These are phyloP conservation scores for Anthoceros angustus DNA, from an alignment of 225 moss, liverwort and hornwort genomes.

Conservation along the genomic window DNA sequence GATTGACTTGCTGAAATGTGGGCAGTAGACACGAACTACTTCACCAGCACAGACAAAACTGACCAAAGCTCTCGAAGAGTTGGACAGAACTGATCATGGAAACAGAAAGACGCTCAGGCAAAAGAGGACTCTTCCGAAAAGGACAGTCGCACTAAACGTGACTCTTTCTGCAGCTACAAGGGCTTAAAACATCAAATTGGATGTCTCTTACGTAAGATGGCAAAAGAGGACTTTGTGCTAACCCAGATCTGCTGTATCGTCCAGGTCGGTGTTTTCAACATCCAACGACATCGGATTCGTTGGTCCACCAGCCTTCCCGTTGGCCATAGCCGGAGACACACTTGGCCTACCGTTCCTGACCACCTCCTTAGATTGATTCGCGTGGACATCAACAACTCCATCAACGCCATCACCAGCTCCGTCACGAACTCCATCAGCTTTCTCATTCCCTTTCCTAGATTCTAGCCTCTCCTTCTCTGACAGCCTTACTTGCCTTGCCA, in stretches of 20 bases:
- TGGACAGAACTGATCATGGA: too few species aligned
- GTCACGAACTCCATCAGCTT: constrained; percentile 7
- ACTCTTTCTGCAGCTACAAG: background rate
- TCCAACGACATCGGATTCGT: background rate
- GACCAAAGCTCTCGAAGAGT: too few species aligned
- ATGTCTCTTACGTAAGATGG: background rate
- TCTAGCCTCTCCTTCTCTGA: constrained; percentile 43
- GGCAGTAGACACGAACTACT: too few species aligned
- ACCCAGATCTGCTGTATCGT: background rate
- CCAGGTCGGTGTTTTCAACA: background rate
- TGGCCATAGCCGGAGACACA: too few species aligned
- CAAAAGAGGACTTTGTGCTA: background rate
- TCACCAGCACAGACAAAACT: too few species aligned
- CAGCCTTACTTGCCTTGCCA: constrained; percentile 74
- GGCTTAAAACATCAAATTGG: background rate
- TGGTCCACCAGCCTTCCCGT: too few species aligned
- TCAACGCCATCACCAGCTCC: background rate
- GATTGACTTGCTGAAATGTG: too few species aligned
- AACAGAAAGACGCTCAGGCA: too few species aligned
- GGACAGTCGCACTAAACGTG: too few species aligned
- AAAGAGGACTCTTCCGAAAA: too few species aligned
- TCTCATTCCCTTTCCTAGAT: constrained; percentile 16
- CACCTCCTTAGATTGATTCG: background rate
- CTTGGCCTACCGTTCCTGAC: background rate
- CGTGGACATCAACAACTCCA: background rate